phyloP scores from a whole-genome alignment of 2,329 filamentous ascomycete species.

The Colletotrichum scovillei region DNA sequence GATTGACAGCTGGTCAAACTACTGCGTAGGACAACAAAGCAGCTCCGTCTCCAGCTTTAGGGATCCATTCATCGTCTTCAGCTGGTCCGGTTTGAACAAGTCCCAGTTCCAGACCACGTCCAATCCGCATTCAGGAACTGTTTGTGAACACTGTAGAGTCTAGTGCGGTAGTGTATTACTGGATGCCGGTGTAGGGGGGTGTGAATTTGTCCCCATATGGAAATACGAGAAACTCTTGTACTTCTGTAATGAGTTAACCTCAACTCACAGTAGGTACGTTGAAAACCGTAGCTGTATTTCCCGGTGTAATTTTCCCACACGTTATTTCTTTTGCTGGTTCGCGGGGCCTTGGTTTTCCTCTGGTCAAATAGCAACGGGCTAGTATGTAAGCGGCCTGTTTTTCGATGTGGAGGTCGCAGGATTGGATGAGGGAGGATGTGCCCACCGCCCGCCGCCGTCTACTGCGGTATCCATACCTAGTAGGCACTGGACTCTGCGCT shows the following conservation, averaged over 20 bases:
- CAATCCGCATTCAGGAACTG: neutral
- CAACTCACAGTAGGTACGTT: neutral
- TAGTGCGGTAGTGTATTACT: neutral
- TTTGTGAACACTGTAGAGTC: neutral
- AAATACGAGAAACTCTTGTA: constrained; percentile 5
- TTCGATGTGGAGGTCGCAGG: neutral
- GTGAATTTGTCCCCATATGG: neutral
- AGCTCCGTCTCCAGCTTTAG: neutral
- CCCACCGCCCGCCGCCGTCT: neutral
- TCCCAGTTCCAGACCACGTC: neutral
- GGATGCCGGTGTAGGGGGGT: neutral
- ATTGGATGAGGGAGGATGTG: neutral
- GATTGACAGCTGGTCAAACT: neutral
- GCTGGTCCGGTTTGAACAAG: neutral
- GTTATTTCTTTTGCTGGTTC: neutral
- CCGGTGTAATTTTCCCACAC: neutral
- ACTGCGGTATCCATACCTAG: neutral
- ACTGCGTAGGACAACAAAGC: constrained; percentile 15
- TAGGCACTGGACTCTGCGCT: neutral
- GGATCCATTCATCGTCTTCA: neutral
- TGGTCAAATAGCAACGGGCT: constrained; percentile 6
- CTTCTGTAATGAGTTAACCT: neutral
- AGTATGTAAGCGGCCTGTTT: constrained; percentile 1
- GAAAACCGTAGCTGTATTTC: neutral
- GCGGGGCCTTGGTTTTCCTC: neutral